Conservation (phyloP, 2,329 filamentous ascomycete genomes). For the Dactylellina drechsleri region DNA sequence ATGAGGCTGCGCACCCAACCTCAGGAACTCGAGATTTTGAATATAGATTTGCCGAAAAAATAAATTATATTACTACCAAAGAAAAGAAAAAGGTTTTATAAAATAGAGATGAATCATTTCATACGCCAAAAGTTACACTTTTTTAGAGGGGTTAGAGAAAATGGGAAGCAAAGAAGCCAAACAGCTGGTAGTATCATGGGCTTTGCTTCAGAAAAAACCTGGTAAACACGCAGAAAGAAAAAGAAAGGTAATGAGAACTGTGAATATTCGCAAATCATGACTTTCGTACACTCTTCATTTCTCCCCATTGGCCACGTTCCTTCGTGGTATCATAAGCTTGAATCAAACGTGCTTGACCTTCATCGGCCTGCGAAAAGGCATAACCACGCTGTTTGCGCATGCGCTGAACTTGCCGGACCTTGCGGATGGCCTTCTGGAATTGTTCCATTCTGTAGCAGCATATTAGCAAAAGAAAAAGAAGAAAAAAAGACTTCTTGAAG, state of each 20-base stretch:
- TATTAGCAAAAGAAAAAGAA: conserved; percentile 27
- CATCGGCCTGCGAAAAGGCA: conserved; percentile 96
- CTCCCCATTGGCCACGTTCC: conserved; percentile 88
- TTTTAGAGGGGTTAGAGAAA: conserved; percentile 26
- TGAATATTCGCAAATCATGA: conserved; percentile 55
- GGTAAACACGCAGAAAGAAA: conserved; percentile 29
- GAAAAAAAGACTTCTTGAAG: conserved; percentile 48
- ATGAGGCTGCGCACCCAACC: too few relatives aligned
- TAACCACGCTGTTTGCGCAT: conserved; percentile 99
- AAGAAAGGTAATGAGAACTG: conserved; percentile 51
- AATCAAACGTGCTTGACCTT: conserved; percentile 91
- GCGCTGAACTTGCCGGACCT: conserved; percentile 95
- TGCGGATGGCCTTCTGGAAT: conserved; percentile 99
- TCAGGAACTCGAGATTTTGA: background rate
- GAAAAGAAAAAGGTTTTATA: background rate
- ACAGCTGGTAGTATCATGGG: background rate
- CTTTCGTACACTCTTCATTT: conserved; percentile 78
- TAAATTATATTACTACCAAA: too few relatives aligned
- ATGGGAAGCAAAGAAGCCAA: conserved; percentile 19
- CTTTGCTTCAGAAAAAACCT: conserved; percentile 23
- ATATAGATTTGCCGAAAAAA: background rate
- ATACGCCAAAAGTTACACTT: conserved; percentile 48
- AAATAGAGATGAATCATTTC: conserved; percentile 36
- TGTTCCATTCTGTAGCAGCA: conserved; percentile 85
- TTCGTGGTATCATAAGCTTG: conserved; percentile 98